Conservation (phyloP, 768 basidiomycete genomes). For the Boletus rufocinnamomeus region DNA sequence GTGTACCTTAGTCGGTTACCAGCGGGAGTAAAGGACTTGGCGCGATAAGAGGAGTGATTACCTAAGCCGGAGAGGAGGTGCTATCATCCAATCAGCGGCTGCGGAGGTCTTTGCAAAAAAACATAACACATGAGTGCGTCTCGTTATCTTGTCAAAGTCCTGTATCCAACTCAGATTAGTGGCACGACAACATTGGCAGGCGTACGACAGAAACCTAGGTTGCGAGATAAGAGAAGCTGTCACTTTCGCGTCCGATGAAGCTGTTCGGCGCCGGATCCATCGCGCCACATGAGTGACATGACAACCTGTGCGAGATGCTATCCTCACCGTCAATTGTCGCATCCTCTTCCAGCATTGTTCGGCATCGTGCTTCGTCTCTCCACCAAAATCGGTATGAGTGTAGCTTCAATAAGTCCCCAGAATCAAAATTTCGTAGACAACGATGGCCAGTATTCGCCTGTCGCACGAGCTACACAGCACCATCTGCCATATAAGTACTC, state of each 20-base stretch:
- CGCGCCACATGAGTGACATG: background rate
- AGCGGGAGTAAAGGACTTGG: slow-evolving; percentile 6
- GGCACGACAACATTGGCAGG: slow-evolving; percentile 13
- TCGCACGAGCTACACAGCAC: background rate
- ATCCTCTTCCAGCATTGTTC: background rate
- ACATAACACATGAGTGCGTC: background rate
- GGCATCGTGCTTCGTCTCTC: background rate
- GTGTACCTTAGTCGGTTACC: slow-evolving; percentile 10
- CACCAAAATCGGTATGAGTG: background rate
- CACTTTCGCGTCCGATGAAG: background rate
- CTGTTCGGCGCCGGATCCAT: background rate
- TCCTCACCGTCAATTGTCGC: background rate
- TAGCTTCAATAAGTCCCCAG: background rate
- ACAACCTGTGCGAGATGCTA: background rate
- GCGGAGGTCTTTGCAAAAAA: background rate
- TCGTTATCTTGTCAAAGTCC: slow-evolving; percentile 22
- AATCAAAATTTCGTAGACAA: background rate
- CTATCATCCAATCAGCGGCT: slow-evolving; percentile 27
- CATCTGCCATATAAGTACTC: background rate
- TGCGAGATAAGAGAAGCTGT: slow-evolving; percentile 18
- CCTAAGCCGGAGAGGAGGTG: slow-evolving; percentile 19
- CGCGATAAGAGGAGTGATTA: slow-evolving; percentile 24
- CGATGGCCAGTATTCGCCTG: background rate
- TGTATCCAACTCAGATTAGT: background rate
- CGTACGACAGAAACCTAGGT: slow-evolving; percentile 1